Base-by-base conservation (phyloP, 371 early-diverging fungal species). In the Mycotypha africana region DNA sequence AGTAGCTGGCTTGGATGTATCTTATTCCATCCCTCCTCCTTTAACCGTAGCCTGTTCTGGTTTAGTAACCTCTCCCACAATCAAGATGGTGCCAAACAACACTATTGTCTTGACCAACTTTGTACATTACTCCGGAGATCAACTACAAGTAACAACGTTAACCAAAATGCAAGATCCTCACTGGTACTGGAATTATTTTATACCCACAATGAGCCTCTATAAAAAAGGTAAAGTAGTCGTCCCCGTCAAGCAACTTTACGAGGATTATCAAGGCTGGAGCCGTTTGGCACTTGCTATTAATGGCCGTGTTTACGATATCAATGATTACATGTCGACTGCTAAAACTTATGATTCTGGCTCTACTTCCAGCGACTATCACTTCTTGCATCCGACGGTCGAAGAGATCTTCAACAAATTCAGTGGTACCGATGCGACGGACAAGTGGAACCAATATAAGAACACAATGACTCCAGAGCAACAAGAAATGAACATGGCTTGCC, bases 251-350 rank as follows among this genome's bases (percentile, higher is more conserved):
- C 56, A 62, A n/a, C 44, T 82, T 7, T 60, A 57, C 38, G 60
- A 48, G 2, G 79, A 79, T 22, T 65, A 62, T 36, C 55, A 61
- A 39, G 68, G 69, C 11, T 71, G 67, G 54, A 64, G 66, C 23
- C 68, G 70, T n/a, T 62, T 77, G 37, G 81, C 85, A 60, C 65
- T 79, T 1, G 78, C 86, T 11, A 74, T 90, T 50, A 76, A 88
- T 54, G 74, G 83, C 46, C 74, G 77, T 38, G 75, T 91, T 0
- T 92, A 88, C 42, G 92, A 92, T 41, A 60, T 92, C 51, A 82
- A 85, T 24, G 65, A 73, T 32, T 92, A 91, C 48, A 75, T 88
- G 56, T 38, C 37, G 23, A 82, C 74, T 16, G 68, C 65, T 22
- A 60, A 45, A 49, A 60, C 39, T 47, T 74, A 54, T 55, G 69